These are phyloP conservation scores for Botrytis paeoniae DNA, from an alignment of 2,329 filamentous ascomycete species.

Conservation along the genomic window DNA sequence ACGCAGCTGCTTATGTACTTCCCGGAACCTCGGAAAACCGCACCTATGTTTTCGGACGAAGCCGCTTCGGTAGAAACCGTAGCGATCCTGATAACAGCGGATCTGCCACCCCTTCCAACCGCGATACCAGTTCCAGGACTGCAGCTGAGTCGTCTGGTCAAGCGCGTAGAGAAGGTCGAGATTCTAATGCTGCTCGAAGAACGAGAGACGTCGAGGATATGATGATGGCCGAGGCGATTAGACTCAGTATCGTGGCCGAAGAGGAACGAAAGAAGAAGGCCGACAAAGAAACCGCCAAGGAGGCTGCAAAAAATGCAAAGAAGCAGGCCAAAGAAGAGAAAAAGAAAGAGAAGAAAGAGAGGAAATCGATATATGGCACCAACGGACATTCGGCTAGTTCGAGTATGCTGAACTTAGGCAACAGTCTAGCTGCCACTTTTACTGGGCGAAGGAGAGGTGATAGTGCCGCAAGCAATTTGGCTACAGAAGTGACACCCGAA, in stretches of 20 bases:
- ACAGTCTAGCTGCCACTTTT: slow-evolving; percentile 22
- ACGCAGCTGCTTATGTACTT: slow-evolving; percentile 58
- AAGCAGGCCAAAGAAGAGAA: slow-evolving; percentile 81
- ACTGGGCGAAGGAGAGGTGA: slow-evolving; percentile 55
- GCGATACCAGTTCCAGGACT: slow-evolving; percentile 26
- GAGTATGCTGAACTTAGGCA: slow-evolving; percentile 58
- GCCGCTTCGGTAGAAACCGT: slow-evolving; percentile 35
- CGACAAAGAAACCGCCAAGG: slow-evolving; percentile 75
- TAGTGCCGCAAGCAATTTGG: slow-evolving; percentile 57
- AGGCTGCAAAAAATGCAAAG: slow-evolving; percentile 77
- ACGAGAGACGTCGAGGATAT: slow-evolving; percentile 88
- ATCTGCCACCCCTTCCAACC: slow-evolving; percentile 31
- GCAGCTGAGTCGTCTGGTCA: slow-evolving; percentile 34
- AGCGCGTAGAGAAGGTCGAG: slow-evolving; percentile 35
- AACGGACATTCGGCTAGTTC: slow-evolving; percentile 54
- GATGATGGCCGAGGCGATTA: slow-evolving; percentile 97
- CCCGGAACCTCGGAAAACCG: slow-evolving; percentile 42
- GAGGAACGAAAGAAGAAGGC: slow-evolving; percentile 87
- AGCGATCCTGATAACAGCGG: slow-evolving; percentile 36
- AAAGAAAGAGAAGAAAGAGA: slow-evolving; percentile 56
- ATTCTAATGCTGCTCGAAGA: slow-evolving; percentile 40
- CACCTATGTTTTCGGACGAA: slow-evolving; percentile 35
- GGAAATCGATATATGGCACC: slow-evolving; percentile 51
- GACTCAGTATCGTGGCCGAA: slow-evolving; percentile 85
- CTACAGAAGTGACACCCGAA: slow-evolving; percentile 53